Base-by-base conservation (phyloP, 2,329 filamentous ascomycete genomes). In the Curvularia spicifera region DNA sequence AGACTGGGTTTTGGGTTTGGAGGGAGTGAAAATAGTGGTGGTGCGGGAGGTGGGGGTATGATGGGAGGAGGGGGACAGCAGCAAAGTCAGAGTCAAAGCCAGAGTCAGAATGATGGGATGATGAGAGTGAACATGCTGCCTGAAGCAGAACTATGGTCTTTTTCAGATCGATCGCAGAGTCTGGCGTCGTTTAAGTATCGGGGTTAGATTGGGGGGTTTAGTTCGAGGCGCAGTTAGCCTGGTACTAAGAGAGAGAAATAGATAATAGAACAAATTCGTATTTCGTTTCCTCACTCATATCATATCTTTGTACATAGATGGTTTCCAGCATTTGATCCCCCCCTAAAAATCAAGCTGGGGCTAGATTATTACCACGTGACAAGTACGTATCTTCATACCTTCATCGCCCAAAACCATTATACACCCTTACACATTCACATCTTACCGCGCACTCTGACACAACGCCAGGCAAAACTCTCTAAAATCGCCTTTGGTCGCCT, bases 401-500 rank as follows among this genome's bases (percentile, higher is more conserved):
- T 6, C 26, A 3, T 28, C 22, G 3, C 26, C 26, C 26, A 28
- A 28, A 28, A 28, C 8, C 26, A 28, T 28, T 28, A 28, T 8
- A 28, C 8, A 5, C 26, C 8, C 5, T 24, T 24, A 24, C 26
- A 4, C 26, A 28, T 28, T 28, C 26, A 28, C 1, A 28, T 28
- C 26, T 24, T 43, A 71, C 53, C 67, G 22, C 15, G 65, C 66
- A 55, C 68, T 69, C 66, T 76, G 73, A 64, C 73, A 76, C 26
- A 96, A 75, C 73, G 87, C 86, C 64, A 88, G 80, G 71, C 90
- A 93, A 73, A 95, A 95, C 61, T 86, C 81, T 0, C 90, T 89
- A 84, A 90, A 93, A 64, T 94, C 89, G 1, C 89, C 87, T 61
- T 85, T 87, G 0, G 91, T 91, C 42, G 90, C 90, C 51, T 93